phyloP scores from a whole-genome alignment of 2,329 filamentous ascomycete species.

The Teratosphaeria gauchensis region DNA sequence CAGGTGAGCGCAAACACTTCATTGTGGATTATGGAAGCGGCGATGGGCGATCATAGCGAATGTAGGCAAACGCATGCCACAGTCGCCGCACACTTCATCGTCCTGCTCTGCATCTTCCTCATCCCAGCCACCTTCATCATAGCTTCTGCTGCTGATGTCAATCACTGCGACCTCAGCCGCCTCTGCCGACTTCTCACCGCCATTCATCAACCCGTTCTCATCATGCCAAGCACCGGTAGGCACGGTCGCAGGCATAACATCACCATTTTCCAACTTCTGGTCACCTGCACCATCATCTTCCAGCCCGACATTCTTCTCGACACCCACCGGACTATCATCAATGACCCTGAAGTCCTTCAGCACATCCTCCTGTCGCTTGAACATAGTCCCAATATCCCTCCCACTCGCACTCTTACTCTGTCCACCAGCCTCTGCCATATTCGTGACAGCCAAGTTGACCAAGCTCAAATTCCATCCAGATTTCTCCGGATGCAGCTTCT shows the following conservation, averaged over 20 bases:
- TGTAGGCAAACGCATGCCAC: slow-evolving; percentile 44
- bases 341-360: slow-evolving; percentile 57
- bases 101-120: slow-evolving; percentile 2
- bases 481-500: slow-evolving; percentile 59
- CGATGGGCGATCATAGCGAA: slow-evolving; percentile 52
- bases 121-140: slow-evolving; percentile 1
- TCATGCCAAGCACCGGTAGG: neutral
- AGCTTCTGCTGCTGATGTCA: neutral
- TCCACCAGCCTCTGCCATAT: slow-evolving; percentile 54
- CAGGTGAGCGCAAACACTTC: neutral
- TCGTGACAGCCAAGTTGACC: slow-evolving; percentile 78
- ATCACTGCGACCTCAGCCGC: slow-evolving; percentile 4
- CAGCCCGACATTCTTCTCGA: neutral
- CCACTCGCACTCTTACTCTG: slow-evolving; percentile 41
- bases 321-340: slow-evolving; percentile 19
- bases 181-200: neutral
- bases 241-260: neutral
- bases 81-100: slow-evolving; percentile 35
- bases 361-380: slow-evolving; percentile 61
- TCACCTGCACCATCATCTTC: too few relatives aligned
- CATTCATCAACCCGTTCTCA: neutral
- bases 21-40: slow-evolving; percentile 35
- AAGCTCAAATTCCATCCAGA: slow-evolving; percentile 70
- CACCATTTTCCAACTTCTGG: neutral
- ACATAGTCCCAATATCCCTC: slow-evolving; percentile 74